Conservation (phyloP, 2,329 filamentous ascomycete genomes). For the Scytalidium lignicola region DNA sequence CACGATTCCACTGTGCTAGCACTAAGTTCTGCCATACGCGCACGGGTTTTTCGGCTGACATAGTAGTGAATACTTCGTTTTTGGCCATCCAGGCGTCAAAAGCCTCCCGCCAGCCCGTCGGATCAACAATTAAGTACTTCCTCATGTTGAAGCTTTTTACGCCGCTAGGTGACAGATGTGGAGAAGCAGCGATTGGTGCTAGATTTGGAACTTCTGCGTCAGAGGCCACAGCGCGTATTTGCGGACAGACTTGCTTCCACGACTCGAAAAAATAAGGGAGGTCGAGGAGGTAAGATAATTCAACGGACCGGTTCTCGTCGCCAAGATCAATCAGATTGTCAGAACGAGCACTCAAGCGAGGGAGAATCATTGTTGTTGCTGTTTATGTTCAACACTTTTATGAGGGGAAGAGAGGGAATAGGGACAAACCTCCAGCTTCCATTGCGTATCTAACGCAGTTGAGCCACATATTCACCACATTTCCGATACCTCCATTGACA, state of each 20-base stretch:
- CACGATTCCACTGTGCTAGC: constrained; percentile 17
- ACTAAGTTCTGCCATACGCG: constrained; percentile 22
- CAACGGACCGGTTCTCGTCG: constrained; percentile 24
- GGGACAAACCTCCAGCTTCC: constrained; percentile 37
- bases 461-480: constrained; percentile 39
- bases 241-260: constrained; percentile 13
- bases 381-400: constrained; percentile 9
- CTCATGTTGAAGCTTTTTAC: constrained; percentile 9
- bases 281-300: constrained; percentile 23
- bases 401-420: constrained; percentile 9
- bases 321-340: constrained; percentile 27
- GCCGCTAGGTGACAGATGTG: not conserved
- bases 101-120: constrained; percentile 15
- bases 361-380: constrained; percentile 27
- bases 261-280: constrained; percentile 22
- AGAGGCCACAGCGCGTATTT: constrained; percentile 11
- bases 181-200: constrained; percentile 3
- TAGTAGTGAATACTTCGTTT: not conserved
- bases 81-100: constrained; percentile 14
- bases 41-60: constrained; percentile 9
- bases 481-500: constrained; percentile 37
- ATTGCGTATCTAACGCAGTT: constrained; percentile 42
- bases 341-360: not conserved
- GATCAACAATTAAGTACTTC: constrained; percentile 14
- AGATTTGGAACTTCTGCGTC: constrained; percentile 8